Percentiles rank a stretch among this genome's conserved stretches.
These are phyloP conservation scores for Chaetothyriales sp. DNA, from an alignment of 2,329 filamentous ascomycete species.

Conservation along the genomic window DNA sequence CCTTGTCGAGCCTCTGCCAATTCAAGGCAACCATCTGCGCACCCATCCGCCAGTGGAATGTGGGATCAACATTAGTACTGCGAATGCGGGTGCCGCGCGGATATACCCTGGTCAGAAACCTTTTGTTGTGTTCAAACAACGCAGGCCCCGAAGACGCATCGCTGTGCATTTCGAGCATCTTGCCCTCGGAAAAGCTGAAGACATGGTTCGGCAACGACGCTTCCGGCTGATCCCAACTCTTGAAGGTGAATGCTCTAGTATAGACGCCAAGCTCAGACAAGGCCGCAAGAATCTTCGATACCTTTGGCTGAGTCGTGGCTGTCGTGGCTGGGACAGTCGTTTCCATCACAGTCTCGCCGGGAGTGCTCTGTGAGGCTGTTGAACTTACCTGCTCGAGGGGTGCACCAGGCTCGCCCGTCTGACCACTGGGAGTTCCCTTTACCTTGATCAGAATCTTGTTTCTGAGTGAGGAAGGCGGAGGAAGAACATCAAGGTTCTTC, in stretches of 20 bases:
- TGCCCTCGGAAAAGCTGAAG: conserved; percentile 48
- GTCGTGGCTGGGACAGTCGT: background rate
- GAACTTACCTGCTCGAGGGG: conserved; percentile 17
- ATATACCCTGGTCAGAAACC: conserved; percentile 75
- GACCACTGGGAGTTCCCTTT: conserved; percentile 44
- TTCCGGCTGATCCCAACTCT: conserved; percentile 50
- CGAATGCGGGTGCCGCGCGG: conserved; percentile 67
- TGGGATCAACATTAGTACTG: conserved; percentile 76
- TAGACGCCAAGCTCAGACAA: conserved; percentile 69
- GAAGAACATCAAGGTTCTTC: conserved; percentile 38
- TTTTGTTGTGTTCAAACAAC: conserved; percentile 68
- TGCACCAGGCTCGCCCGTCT: conserved; percentile 20
- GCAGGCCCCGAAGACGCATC: conserved; percentile 35
- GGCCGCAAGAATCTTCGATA: conserved; percentile 51
- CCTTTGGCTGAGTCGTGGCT: conserved; percentile 24
- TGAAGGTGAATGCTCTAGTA: conserved; percentile 71
- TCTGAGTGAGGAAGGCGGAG: conserved; percentile 54
- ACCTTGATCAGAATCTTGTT: conserved; percentile 76
- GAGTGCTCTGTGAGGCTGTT: conserved; percentile 28
- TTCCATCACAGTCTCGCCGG: too few relatives aligned
- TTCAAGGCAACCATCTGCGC: conserved; percentile 86
- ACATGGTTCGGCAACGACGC: conserved; percentile 44
- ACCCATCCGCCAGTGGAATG: conserved; percentile 72
- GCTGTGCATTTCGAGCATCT: conserved; percentile 49
- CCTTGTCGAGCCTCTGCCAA: conserved; percentile 81